A percentile compares a stretch with the other conserved stretches of the same genome.
Evolutionary conservation across 805 yeast species (phyloP).

Genomic region (Monosporozyma aerobia): DNA sequence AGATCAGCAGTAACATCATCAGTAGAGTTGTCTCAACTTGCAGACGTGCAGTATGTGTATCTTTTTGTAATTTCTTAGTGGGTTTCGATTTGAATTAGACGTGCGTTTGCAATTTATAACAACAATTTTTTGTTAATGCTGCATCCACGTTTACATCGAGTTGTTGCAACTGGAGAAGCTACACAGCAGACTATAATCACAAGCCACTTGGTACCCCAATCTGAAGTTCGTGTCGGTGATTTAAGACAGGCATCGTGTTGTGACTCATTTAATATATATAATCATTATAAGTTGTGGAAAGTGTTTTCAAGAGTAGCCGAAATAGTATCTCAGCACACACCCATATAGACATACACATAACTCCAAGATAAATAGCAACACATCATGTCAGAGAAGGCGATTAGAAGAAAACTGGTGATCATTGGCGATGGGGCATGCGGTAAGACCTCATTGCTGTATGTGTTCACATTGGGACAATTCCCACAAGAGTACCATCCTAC

Average conservation of each 20-base stretch:
- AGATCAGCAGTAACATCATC: too few relatives aligned
- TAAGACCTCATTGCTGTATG: conserved; percentile 81
- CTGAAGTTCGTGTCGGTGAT: not conserved
- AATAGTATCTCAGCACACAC: not conserved
- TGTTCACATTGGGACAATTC: conserved; percentile 85
- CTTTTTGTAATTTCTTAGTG: not conserved
- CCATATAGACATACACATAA: not conserved
- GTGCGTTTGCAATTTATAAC: not conserved
- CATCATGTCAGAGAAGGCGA: conserved; percentile 25
- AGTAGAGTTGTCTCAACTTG: too few relatives aligned
- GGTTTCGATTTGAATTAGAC: not conserved
- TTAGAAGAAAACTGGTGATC: conserved; percentile 71
- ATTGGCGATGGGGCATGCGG: conserved; percentile 97
- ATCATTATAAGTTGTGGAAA: not conserved
- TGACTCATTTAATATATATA: not conserved
- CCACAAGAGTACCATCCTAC: conserved; percentile 92
- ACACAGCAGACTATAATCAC: not conserved
- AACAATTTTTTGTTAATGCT: not conserved
- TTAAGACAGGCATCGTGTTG: not conserved
- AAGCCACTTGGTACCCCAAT: not conserved
- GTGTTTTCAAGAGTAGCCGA: not conserved
- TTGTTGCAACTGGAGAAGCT: not conserved
- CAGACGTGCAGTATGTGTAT: not conserved
- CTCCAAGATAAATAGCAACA: not conserved
- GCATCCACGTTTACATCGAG: not conserved